Evolutionary conservation across 1,284 basidiomycete species (phyloP).

Genomic region (Mycosarcoma maydis): DNA sequence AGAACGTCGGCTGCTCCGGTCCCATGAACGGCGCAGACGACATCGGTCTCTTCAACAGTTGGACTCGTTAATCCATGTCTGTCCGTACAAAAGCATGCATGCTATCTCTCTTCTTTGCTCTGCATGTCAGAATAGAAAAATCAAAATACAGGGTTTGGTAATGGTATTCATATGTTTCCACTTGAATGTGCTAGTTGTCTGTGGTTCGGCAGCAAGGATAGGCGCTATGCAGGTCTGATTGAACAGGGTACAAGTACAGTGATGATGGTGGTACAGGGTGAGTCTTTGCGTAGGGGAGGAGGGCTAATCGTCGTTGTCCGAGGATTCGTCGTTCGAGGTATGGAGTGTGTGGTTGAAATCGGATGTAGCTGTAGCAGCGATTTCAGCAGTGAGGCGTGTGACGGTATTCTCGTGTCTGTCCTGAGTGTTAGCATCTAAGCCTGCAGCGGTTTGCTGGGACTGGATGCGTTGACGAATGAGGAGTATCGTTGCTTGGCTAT

Average conservation of each 20-base stretch:
- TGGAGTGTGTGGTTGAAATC: constrained; percentile 11
- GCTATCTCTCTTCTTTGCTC: not conserved
- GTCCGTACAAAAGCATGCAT: too few species aligned
- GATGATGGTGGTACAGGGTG: constrained; percentile 3
- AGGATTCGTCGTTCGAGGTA: constrained; percentile 1
- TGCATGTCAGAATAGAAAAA: not conserved
- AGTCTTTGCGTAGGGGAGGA: not conserved
- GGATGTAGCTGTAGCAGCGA: constrained; percentile 33
- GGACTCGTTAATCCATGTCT: constrained; percentile 36
- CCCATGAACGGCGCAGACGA: constrained; percentile 66
- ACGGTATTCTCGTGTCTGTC: constrained; percentile 16
- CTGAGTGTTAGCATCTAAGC: constrained; percentile 11
- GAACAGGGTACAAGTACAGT: constrained; percentile 11
- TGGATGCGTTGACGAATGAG: constrained; percentile 77
- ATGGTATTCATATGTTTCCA: too few species aligned
- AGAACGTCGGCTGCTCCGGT: constrained; percentile 54
- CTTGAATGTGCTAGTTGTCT: too few species aligned
- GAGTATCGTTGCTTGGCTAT: constrained; percentile 88
- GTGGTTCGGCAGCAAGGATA: too few species aligned
- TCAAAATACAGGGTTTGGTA: too few species aligned
- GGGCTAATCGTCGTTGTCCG: constrained; percentile 6
- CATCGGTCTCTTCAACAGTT: constrained; percentile 58
- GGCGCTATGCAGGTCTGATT: not conserved
- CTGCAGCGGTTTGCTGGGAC: constrained; percentile 34
- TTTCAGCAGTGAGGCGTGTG: constrained; percentile 28